Evolutionary conservation across 345 rosid genomes (phyloP).

Genomic region (Lepidium africanum): DNA sequence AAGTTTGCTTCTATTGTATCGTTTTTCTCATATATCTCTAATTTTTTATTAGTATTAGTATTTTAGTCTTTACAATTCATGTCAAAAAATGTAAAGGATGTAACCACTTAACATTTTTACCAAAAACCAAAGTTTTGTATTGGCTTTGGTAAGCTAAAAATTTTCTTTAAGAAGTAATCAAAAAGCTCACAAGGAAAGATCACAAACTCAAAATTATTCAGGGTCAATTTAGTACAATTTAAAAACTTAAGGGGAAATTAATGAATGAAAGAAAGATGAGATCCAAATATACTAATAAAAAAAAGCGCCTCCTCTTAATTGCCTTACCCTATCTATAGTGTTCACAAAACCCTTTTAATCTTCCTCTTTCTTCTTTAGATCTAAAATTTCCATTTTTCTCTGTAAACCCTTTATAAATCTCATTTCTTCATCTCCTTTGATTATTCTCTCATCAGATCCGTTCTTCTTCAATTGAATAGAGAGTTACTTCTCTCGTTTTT

Average conservation of each 20-base stretch:
- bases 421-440: not conserved
- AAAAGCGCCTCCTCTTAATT: conserved; percentile 15
- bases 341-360: conserved; percentile 8
- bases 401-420: conserved; percentile 30
- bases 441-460: not conserved
- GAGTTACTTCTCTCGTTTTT: not conserved
- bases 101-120: no score
- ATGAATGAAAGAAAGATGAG: not conserved
- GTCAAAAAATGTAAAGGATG: no score
- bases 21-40: no score
- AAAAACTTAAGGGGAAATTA: not conserved
- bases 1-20: no score
- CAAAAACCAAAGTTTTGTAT: no score
- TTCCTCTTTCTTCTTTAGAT: conserved; percentile 1
- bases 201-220: not conserved
- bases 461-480: not conserved
- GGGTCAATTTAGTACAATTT: conserved; percentile 13
- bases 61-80: no score
- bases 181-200: no score
- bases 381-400: not conserved
- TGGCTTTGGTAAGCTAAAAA: no score
- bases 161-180: no score
- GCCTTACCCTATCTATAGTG: conserved; percentile 17
- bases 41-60: no score
- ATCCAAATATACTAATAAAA: not conserved